Evolutionary conservation across 345 rosid species (phyloP).

Genomic region (Mercurialis annua): DNA sequence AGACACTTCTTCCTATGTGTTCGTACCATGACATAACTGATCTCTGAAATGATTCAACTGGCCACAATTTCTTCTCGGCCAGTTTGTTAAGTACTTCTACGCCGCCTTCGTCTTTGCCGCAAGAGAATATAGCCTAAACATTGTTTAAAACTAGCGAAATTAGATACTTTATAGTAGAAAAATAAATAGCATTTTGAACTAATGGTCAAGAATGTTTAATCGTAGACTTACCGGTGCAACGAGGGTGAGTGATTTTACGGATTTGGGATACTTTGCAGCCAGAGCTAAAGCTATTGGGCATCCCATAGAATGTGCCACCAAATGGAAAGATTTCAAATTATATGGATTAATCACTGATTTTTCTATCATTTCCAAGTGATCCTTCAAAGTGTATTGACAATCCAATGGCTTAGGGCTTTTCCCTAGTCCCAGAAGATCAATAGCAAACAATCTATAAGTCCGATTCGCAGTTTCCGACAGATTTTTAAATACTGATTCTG

Average conservation of each 20-base stretch:
- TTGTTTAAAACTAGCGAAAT: no score
- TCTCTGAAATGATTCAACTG: conserved; percentile 50
- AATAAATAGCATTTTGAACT: no score
- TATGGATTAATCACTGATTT: conserved; percentile 48
- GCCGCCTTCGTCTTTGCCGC: no score
- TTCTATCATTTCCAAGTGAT: conserved; percentile 60
- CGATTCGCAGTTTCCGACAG: conserved; percentile 32
- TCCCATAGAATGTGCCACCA: conserved; percentile 88
- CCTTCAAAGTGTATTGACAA: conserved; percentile 47
- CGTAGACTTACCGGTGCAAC: conserved; percentile 60
- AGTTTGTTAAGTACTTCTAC: conserved; percentile 43
- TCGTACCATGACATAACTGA: conserved; percentile 84
- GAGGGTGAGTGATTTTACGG: conserved; percentile 53
- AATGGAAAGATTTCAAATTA: conserved; percentile 52
- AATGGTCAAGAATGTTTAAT: no score
- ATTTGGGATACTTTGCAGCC: conserved; percentile 49
- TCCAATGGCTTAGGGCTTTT: conserved; percentile 71
- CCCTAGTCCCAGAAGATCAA: conserved; percentile 77
- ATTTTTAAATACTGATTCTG: conserved; percentile 49
- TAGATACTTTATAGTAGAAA: no score
- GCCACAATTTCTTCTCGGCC: conserved; percentile 75
- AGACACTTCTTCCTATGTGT: conserved; percentile 62
- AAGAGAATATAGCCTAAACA: no score
- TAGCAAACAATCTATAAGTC: conserved; percentile 47
- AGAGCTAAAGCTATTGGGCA: conserved; percentile 59